A percentile compares a stretch with the other conserved stretches of the same genome.
These are phyloP conservation scores for Noccaea bulbosa DNA, from an alignment of 345 rosid genomes.

Conservation along the genomic window DNA sequence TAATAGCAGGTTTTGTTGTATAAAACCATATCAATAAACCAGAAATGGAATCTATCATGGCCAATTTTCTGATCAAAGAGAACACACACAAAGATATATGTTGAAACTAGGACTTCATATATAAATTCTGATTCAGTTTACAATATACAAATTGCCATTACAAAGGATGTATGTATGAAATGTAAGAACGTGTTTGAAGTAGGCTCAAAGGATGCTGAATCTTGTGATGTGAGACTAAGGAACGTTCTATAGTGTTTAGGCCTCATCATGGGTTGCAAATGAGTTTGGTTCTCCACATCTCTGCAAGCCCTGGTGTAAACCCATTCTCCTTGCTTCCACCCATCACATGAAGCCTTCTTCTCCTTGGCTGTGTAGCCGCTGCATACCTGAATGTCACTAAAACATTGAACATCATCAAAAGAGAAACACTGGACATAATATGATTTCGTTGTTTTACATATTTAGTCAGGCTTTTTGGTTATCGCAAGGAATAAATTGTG, in stretches of 20 bases:
- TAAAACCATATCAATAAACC: conserved; percentile 23
- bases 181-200: conserved; percentile 21
- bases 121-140: conserved; percentile 35
- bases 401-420: no score
- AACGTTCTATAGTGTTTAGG: conserved; percentile 17
- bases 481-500: no score
- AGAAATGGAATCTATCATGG: conserved; percentile 8
- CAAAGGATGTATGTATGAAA: conserved; percentile 30
- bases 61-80: conserved; percentile 5
- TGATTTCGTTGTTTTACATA: no score
- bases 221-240: no score
- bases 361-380: conserved; percentile 94
- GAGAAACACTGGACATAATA: no score
- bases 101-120: conserved; percentile 4
- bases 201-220: no score
- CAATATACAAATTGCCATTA: conserved; percentile 35
- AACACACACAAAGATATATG: conserved; percentile 6
- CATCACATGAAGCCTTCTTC: conserved; percentile 98
- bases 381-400: no score
- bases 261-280: conserved; percentile 54
- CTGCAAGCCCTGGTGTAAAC: conserved; percentile 77
- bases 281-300: conserved; percentile 91
- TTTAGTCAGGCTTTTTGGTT: no score
- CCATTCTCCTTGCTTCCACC: conserved; percentile 96
- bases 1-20: no score